Base-by-base conservation (phyloP, 805 yeast species). In the Monosporozyma siamensis region DNA sequence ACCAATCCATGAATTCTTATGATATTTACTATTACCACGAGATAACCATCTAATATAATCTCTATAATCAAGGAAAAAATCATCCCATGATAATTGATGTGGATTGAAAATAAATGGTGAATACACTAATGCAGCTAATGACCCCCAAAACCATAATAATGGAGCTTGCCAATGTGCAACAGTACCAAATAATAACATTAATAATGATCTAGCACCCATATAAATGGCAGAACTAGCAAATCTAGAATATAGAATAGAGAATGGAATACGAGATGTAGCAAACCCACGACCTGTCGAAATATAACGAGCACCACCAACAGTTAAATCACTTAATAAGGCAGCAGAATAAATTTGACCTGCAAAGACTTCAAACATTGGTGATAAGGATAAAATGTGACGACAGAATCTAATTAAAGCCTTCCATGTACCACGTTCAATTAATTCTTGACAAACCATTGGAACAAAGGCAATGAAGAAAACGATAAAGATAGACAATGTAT, bases 21-120 rank as follows among this genome's bases (percentile, higher is more conserved):
- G 90, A 80, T 86, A 83, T 63, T 82, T 80, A 54, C 83, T 79
- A 69, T 83, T 83, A 75, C 94, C 94, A 72, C 92, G 80, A n/a
- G 87, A 78, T 58, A 83, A 70, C 94, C 94, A 83, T 70, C 86
- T 77, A 58, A 89, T 81, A 68, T 76, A 92, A 61, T 87, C 95
- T 65, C 95, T 78, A 76, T 92, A 92, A 66, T 92, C 98, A 62
- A 90, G 78, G 68, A 90, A 87, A 77, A 83, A 90, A 67, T 89
- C 97, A 61, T 81, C 84, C 89, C 94, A 82, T 40, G 96, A 79
- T 65, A 89, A 92, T 71, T 92, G 97, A 69, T 90, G 97, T 38
- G 98, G 98, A 69, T 92, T 92, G 78, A 87, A 92, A 47, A 92
- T 60, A 65, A 90, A 88, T 57, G 98, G 98, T 38, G 97, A 82